Base-by-base conservation (phyloP, 192 early-diverging fungal species). In the Podila epicladia region DNA sequence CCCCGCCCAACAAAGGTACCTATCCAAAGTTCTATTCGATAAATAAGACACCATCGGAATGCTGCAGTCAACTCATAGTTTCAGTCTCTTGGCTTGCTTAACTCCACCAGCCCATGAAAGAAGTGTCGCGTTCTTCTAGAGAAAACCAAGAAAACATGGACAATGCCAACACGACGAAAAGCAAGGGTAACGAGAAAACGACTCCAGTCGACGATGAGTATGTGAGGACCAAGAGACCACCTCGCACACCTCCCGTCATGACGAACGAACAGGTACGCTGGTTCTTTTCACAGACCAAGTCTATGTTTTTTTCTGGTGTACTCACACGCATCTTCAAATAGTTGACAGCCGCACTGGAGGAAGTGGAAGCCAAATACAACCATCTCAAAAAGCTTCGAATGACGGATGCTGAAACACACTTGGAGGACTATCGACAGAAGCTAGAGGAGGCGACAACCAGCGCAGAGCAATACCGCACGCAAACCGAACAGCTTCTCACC, bases 361-460 rank as follows among this genome's bases (percentile, higher is more conserved):
- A 80, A 2, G 15, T 80, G 22, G 64, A 59, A 50, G 59, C 50
- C 13, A 80, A 80, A 45, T 73, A 73, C 67, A 72, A 65, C n/a
- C 41, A 67, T 12, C 62, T 80, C 9, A 72, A 73, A 50, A 65
- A 80, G n/a, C 77, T 80, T 20, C 55, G 69, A 19, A 55, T 62
- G 20, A 80, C 77, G 1, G 77, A 80, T 3, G 77, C 77, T 2
- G 77, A 80, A 24, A 58, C 41, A n/a, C 62, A 73, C 58, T 57
- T 80, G 26, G 55, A 68, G 0, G 77, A 80, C 22, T 80, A 41
- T 35, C 70, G 62, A 22, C 37, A 24, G 49, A 68, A 80, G 41
- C 67, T 80, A 9, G 71, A 80, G 2, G 77, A 80, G 66, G 38
- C 66, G 11, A 80, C 66, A 15, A 65, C n/a, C 22, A 80, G 77